Evolutionary conservation across 768 basidiomycete species (phyloP).

Genomic region (Suillus subluteus): DNA sequence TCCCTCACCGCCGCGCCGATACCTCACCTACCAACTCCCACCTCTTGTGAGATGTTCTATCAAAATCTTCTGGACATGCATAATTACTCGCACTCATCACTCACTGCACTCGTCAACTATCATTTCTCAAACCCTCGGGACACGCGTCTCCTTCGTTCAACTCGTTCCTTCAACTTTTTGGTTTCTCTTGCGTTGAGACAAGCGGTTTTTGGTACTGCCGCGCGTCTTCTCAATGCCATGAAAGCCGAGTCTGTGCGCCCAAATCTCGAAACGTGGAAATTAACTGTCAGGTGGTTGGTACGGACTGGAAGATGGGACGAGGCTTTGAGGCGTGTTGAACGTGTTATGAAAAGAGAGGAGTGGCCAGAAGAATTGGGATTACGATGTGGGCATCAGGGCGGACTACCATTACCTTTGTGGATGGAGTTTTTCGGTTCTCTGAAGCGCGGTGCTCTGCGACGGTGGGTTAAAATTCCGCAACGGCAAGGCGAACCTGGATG

Average conservation of each 20-base stretch:
- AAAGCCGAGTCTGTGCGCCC: constrained; percentile 40
- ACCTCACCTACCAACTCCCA: constrained; percentile 32
- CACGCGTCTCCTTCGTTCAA: constrained; percentile 33
- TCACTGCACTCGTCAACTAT: constrained; percentile 25
- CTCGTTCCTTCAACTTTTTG: constrained; percentile 48
- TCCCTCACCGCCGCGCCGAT: constrained; percentile 10
- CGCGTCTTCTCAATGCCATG: constrained; percentile 53
- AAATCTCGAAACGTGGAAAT: constrained; percentile 59
- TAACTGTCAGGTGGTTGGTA: constrained; percentile 60
- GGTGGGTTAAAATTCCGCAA: constrained; percentile 16
- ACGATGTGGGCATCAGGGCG: constrained; percentile 8
- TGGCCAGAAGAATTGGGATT: constrained; percentile 16
- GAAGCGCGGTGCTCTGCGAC: constrained; percentile 39
- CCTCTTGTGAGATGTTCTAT: constrained; percentile 39
- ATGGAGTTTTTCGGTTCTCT: constrained; percentile 58
- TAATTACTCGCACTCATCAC: constrained; percentile 20
- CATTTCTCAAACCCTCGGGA: constrained; percentile 30
- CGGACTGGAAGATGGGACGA: constrained; percentile 57
- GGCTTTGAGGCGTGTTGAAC: constrained; percentile 53
- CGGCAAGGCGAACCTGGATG: constrained; percentile 1
- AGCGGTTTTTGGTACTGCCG: constrained; percentile 49
- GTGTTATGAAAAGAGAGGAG: constrained; percentile 17
- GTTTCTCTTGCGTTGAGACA: constrained; percentile 53
- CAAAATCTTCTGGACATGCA: constrained; percentile 29
- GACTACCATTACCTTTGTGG: constrained; percentile 56